These are phyloP conservation scores for Aspergillus glaucus DNA, from an alignment of 2,329 filamentous ascomycete species.

Conservation along the genomic window DNA sequence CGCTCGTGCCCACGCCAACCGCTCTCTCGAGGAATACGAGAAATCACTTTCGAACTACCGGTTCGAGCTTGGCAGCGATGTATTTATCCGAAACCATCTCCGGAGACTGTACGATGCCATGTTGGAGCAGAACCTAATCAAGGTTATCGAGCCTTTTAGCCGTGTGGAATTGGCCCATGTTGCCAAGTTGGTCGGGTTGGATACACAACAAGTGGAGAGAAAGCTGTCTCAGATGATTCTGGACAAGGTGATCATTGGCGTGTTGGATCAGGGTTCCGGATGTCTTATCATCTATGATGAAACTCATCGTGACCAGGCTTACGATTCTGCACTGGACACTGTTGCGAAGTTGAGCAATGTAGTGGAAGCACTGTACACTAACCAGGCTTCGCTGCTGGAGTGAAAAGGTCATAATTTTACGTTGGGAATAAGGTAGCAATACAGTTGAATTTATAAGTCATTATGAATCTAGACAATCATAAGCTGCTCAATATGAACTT, in stretches of 20 bases:
- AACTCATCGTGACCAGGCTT: slow-evolving; percentile 84
- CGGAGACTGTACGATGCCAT: slow-evolving; percentile 95
- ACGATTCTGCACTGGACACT: slow-evolving; percentile 87
- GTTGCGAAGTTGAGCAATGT: slow-evolving; percentile 97
- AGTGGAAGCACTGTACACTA: slow-evolving; percentile 94
- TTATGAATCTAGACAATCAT: background rate
- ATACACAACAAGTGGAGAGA: slow-evolving; percentile 93
- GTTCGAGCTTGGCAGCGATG: slow-evolving; percentile 87
- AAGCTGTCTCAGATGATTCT: slow-evolving; percentile 99
- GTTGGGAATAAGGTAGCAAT: slow-evolving; percentile 19
- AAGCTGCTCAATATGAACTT: no score
- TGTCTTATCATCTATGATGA: slow-evolving; percentile 97
- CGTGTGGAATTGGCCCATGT: slow-evolving; percentile 95
- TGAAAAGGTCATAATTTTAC: slow-evolving; percentile 34
- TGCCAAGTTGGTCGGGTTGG: slow-evolving; percentile 93
- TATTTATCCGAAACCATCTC: slow-evolving; percentile 95
- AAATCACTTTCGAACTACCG: slow-evolving; percentile 82
- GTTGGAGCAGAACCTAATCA: slow-evolving; percentile 98
- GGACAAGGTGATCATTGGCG: slow-evolving; percentile 96
- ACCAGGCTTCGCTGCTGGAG: slow-evolving; percentile 93
- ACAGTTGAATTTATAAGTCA: slow-evolving; percentile 11
- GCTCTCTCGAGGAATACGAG: slow-evolving; percentile 95
- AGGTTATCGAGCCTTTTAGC: slow-evolving; percentile 98
- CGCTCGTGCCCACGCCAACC: slow-evolving; percentile 88
- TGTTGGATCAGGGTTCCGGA: slow-evolving; percentile 93